Evolutionary conservation across 306 rosid species (phyloP).

Genomic region (Quercus wislizeni): DNA sequence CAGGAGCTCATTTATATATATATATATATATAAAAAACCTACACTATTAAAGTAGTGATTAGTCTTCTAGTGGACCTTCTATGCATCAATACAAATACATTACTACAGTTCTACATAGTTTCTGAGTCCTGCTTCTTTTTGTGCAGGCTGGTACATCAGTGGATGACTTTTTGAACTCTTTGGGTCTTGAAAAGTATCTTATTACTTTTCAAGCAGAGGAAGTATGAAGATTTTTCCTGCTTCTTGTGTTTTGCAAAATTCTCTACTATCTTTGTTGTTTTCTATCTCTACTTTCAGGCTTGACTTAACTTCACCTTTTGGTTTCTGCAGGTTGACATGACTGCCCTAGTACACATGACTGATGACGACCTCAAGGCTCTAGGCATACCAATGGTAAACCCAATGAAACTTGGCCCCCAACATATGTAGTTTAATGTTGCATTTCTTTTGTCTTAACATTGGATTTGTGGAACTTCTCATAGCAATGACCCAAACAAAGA

Average conservation of each 20-base stretch:
- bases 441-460: neutral
- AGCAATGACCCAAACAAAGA: too few relatives aligned
- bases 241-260: conserved; percentile 5
- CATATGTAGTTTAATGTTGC: neutral
- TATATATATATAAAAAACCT: too few relatives aligned
- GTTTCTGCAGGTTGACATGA: conserved; percentile 87
- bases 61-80: neutral
- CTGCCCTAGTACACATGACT: conserved; percentile 93
- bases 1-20: neutral
- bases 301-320: neutral
- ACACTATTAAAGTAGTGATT: neutral
- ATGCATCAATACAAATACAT: neutral
- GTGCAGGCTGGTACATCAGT: conserved; percentile 70
- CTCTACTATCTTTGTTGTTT: conserved; percentile 14
- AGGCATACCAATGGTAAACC: conserved; percentile 93
- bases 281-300: neutral
- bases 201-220: conserved; percentile 98
- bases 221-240: conserved; percentile 41
- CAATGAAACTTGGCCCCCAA: neutral
- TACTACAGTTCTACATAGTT: neutral
- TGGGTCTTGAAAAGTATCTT: conserved; percentile 94
- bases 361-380: conserved; percentile 98
- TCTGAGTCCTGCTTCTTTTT: conserved; percentile 24
- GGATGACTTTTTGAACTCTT: conserved; percentile 75
- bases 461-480: neutral